Base-by-base conservation (phyloP, 1,284 basidiomycete species). In the Rhodofomes roseus region DNA sequence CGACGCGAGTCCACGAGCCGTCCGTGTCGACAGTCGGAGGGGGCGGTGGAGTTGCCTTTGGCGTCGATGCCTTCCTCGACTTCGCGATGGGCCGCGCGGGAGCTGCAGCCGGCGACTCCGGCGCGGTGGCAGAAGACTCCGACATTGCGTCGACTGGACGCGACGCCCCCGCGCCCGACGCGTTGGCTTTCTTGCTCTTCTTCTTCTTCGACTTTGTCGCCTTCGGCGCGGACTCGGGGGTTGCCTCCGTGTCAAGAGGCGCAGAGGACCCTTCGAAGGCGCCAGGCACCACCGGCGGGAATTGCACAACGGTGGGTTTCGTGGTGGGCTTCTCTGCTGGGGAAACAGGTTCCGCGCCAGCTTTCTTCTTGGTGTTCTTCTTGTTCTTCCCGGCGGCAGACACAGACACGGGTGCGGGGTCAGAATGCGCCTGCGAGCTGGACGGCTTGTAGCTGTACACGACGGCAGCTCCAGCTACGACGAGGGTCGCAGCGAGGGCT, bases 1-100 rank as follows among this genome's bases (percentile, higher is more conserved):
- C 77, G 63, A 74, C 79, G 58, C 81, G 82, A 20, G 84, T 87
- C 85, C 85, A 86, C 1, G 80, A 80, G 53, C 78, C 79, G 57
- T 84, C 81, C 5, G 73, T 74, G 51, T 78, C 76, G 6, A 68
- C 55, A n/a, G n/a, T n/a, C 18, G 73, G 69, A 22, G 66, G 56
- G 2, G 67, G 43, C 14, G 57, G 55, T n/a, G 54, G 52, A 22
- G 57, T 61, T 20, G 48, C 52, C 53, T 59, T 68, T 46, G 65
- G 58, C 27, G 60, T 61, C 12, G 66, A 62, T 43, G 68, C 71
- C 58, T 68, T 65, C 41, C 62, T 65, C 36, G 66, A 22, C 59
- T 63, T 67, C 9, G 62, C 59, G 2, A 67, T 54, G 12, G 63
- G 63, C 51, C 51, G 64, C 6, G 63, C 57, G 9, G 60, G 59